Percentiles rank a stretch among this genome's conserved stretches.
Conservation (phyloP, 805 yeast genomes). For the Candida bentonensis region DNA sequence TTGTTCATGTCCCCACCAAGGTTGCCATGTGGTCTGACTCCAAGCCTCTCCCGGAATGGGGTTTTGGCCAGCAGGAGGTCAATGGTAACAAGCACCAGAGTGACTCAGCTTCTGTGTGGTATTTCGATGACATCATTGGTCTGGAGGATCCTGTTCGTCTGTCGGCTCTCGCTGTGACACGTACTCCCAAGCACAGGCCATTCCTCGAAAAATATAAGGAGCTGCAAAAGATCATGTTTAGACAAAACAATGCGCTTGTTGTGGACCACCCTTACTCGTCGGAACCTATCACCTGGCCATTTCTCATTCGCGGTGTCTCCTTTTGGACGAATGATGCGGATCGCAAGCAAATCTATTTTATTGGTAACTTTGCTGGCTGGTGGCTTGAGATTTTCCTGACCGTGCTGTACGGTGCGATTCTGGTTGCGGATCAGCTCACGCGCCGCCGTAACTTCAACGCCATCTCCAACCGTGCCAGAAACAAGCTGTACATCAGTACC, state of each 20-base stretch:
- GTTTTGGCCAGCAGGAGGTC: slow-evolving; percentile 91
- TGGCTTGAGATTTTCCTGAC: slow-evolving; percentile 63
- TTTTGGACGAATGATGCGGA: slow-evolving; percentile 67
- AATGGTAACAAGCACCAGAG: slow-evolving; percentile 78
- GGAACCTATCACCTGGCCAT: slow-evolving; percentile 84
- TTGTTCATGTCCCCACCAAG: slow-evolving; percentile 72
- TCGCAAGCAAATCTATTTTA: slow-evolving; percentile 65
- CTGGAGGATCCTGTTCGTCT: slow-evolving; percentile 48
- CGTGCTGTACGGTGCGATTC: slow-evolving; percentile 46
- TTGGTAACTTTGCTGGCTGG: slow-evolving; percentile 86
- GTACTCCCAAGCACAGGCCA: slow-evolving; percentile 44
- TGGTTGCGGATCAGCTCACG: slow-evolving; percentile 63
- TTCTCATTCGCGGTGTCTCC: slow-evolving; percentile 78
- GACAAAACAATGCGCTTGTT: slow-evolving; percentile 75
- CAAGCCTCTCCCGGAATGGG: slow-evolving; percentile 88
- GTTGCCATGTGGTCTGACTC: slow-evolving; percentile 93
- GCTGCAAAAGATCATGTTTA: slow-evolving; percentile 77
- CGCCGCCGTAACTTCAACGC: slow-evolving; percentile 54
- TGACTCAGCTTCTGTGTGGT: slow-evolving; percentile 63
- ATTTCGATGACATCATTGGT: slow-evolving; percentile 52
- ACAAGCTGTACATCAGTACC: slow-evolving; percentile 61
- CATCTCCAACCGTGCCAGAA: slow-evolving; percentile 36
- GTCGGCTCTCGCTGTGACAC: slow-evolving; percentile 38
- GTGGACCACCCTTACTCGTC: slow-evolving; percentile 94
- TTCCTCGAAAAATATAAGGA: slow-evolving; percentile 84